Conservation (phyloP, 148 eudicot species). For the Simmondsia chinensis region DNA sequence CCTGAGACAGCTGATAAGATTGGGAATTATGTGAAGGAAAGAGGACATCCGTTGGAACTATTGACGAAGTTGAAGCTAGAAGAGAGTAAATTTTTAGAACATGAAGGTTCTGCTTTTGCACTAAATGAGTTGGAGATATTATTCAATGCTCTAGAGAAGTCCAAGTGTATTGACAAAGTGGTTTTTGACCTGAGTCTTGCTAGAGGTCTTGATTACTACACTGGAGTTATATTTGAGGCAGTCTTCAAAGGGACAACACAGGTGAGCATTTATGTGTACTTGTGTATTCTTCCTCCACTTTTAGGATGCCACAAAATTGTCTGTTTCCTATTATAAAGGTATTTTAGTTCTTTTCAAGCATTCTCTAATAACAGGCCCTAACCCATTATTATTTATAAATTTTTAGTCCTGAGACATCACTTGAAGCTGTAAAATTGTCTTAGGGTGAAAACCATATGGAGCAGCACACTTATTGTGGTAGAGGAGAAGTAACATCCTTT, state of each 20-base stretch:
- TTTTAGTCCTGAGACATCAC: too few species aligned
- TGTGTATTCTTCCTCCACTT: neutral
- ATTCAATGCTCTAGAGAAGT: constrained; percentile 60
- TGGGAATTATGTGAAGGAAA: constrained; percentile 66
- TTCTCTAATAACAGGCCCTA: too few species aligned
- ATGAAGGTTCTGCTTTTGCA: constrained; percentile 51
- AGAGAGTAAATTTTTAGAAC: constrained; percentile 59
- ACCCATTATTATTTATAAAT: too few species aligned
- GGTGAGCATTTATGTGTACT: constrained; percentile 28
- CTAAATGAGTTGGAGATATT: constrained; percentile 72
- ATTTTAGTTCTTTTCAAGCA: too few species aligned
- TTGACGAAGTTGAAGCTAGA: constrained; percentile 56
- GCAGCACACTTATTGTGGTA: too few species aligned
- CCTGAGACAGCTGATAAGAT: constrained; percentile 69
- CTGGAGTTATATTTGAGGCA: constrained; percentile 95
- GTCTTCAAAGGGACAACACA: constrained; percentile 86
- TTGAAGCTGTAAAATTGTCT: too few species aligned
- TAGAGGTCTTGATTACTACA: constrained; percentile 96
- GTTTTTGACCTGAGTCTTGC: constrained; percentile 96
- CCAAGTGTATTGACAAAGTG: constrained; percentile 63
- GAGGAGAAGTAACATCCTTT: too few species aligned
- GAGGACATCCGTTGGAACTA: constrained; percentile 71
- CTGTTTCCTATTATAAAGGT: too few species aligned
- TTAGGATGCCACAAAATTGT: too few species aligned
- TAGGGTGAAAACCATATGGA: too few species aligned